A percentile compares a stretch with the other conserved stretches of the same genome.
phyloP scores from a whole-genome alignment of 306 rosid genomes.

The Inga oerstediana region DNA sequence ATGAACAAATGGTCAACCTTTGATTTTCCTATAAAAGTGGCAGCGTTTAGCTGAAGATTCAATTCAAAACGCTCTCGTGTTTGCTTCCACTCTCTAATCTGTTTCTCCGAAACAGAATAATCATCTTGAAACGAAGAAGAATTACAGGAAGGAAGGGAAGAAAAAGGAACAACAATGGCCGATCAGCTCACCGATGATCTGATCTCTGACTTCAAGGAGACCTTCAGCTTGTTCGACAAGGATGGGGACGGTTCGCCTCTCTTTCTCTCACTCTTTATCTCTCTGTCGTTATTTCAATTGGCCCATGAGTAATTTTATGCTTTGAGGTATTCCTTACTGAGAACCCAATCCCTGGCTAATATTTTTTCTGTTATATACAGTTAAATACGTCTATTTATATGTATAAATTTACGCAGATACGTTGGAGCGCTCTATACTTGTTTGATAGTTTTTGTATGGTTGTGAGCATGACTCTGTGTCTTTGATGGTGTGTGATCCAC shows the following conservation, averaged over 20 bases:
- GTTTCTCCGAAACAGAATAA: not conserved
- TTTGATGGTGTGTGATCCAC: not conserved
- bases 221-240: conserved; percentile 75
- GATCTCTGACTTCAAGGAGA: conserved; percentile 85
- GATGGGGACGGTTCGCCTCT: conserved; percentile 66
- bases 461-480: no score
- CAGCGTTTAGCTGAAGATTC: not conserved
- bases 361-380: no score
- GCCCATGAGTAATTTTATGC: not conserved
- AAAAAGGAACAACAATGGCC: conserved; percentile 46
- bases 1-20: not conserved
- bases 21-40: not conserved
- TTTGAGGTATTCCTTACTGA: not conserved
- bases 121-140: not conserved
- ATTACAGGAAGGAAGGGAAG: not conserved
- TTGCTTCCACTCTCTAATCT: not conserved
- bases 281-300: not conserved
- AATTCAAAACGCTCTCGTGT: not conserved
- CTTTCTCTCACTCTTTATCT: conserved; percentile 5
- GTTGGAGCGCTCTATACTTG: not conserved
- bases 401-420: no score
- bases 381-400: no score
- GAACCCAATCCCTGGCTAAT: no score
- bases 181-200: conserved; percentile 76
- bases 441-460: no score